phyloP scores from a whole-genome alignment of 2,329 filamentous ascomycete species.

The Hysterium pulicare region DNA sequence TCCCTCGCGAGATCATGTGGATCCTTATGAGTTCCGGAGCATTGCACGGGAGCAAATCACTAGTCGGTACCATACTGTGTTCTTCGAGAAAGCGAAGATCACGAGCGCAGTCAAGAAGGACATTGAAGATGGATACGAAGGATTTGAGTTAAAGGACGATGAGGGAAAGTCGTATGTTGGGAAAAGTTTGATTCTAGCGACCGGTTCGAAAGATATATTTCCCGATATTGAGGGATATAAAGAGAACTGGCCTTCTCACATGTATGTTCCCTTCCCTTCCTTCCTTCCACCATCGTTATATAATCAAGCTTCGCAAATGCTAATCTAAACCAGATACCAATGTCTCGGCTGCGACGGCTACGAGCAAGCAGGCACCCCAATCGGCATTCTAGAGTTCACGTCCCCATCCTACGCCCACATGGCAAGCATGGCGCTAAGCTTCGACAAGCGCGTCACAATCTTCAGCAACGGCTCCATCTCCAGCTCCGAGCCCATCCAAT shows the following conservation, averaged over 20 bases:
- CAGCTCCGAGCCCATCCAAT: conserved; percentile 11
- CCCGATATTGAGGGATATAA: conserved; percentile 52
- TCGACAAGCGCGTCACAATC: conserved; percentile 26
- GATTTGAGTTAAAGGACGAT: conserved; percentile 44
- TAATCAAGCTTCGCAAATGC: neutral
- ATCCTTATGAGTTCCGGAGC: conserved; percentile 24
- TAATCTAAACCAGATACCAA: conserved; percentile 43
- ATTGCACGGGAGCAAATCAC: conserved; percentile 34
- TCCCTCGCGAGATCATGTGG: conserved; percentile 25
- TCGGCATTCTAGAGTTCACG: conserved; percentile 24
- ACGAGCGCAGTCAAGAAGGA: conserved; percentile 19
- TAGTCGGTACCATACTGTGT: conserved; percentile 35
- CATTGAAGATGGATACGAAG: conserved; percentile 18
- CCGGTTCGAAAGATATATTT: conserved; percentile 51
- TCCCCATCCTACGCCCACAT: conserved; percentile 21
- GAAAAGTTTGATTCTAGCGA: conserved; percentile 55
- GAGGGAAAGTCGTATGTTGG: conserved; percentile 46
- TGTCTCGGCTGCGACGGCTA: conserved; percentile 61
- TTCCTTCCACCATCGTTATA: neutral
- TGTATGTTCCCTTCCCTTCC: no score
- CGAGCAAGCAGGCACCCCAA: conserved; percentile 49
- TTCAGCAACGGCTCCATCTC: conserved; percentile 22
- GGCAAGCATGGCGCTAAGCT: conserved; percentile 21
- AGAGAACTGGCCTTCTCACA: conserved; percentile 49
- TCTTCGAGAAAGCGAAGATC: conserved; percentile 27